Evolutionary conservation across 1,139 yeast genomes (phyloP).

Genomic region (Yamadazyma trypodendri): DNA sequence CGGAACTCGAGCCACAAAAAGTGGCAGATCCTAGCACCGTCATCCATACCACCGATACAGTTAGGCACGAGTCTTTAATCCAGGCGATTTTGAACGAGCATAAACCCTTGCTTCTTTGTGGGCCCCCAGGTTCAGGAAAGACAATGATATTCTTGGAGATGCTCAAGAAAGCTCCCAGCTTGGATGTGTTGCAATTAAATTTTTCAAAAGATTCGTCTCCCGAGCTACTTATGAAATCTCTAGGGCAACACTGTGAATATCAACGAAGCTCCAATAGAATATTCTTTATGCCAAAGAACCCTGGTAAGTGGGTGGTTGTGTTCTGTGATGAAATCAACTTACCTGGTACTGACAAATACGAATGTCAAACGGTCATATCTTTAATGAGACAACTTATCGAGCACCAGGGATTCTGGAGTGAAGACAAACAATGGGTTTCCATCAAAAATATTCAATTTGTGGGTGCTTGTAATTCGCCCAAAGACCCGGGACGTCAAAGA

Average conservation of each 20-base stretch:
- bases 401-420: slow-evolving; percentile 73
- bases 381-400: slow-evolving; percentile 76
- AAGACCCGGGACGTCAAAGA: slow-evolving; percentile 70
- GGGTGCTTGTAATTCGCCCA: slow-evolving; percentile 93
- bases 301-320: slow-evolving; percentile 74
- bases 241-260: slow-evolving; percentile 75
- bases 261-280: slow-evolving; percentile 51
- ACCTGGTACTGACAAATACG: slow-evolving; percentile 73
- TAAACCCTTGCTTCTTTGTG: slow-evolving; percentile 72
- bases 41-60: slow-evolving; percentile 79
- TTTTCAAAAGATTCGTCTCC: slow-evolving; percentile 84
- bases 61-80: slow-evolving; percentile 62
- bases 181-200: slow-evolving; percentile 68
- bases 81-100: slow-evolving; percentile 58
- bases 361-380: slow-evolving; percentile 73
- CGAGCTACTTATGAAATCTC: slow-evolving; percentile 54
- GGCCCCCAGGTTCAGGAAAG: slow-evolving; percentile 98
- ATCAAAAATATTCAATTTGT: slow-evolving; percentile 74
- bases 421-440: slow-evolving; percentile 63
- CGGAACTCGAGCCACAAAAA: slow-evolving; percentile 62
- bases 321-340: slow-evolving; percentile 93
- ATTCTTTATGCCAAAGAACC: slow-evolving; percentile 55
- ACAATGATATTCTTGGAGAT: slow-evolving; percentile 85
- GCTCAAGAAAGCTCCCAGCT: slow-evolving; percentile 53
- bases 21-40: slow-evolving; percentile 63